These are phyloP conservation scores for Aspergillus vadensis DNA, from an alignment of 2,329 filamentous ascomycete species.

Conservation along the genomic window DNA sequence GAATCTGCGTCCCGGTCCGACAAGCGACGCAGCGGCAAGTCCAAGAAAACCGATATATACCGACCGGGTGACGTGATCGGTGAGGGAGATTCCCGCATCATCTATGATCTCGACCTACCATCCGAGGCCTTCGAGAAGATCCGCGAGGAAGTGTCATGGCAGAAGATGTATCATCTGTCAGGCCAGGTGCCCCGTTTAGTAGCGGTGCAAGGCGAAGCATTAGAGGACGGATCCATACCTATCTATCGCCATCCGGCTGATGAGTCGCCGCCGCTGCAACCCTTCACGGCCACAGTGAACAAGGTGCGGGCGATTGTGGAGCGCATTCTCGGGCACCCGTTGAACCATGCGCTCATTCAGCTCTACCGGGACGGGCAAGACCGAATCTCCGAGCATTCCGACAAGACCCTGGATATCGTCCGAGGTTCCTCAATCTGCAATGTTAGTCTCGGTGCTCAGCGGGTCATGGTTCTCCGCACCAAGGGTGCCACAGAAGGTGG, in stretches of 20 bases:
- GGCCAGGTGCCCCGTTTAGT: constrained; percentile 90
- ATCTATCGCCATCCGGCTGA: constrained; percentile 96
- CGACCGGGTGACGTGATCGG: constrained; percentile 63
- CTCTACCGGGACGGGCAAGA: constrained; percentile 87
- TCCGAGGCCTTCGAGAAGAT: constrained; percentile 67
- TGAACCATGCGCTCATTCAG: constrained; percentile 94
- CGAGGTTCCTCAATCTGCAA: constrained; percentile 84
- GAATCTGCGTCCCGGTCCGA: constrained; percentile 15
- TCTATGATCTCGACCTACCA: constrained; percentile 67
- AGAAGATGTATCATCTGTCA: constrained; percentile 88
- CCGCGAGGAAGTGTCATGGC: constrained; percentile 77
- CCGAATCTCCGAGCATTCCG: constrained; percentile 93
- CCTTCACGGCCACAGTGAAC: constrained; percentile 74
- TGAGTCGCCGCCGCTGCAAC: constrained; percentile 73
- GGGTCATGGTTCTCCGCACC: constrained; percentile 85
- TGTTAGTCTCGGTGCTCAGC: constrained; percentile 86
- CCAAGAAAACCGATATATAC: constrained; percentile 32
- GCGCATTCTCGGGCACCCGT: constrained; percentile 69
- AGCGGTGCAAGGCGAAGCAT: constrained; percentile 77
- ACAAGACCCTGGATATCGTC: constrained; percentile 92
- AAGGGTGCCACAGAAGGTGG: constrained; percentile 46
- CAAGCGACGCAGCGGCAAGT: constrained; percentile 25
- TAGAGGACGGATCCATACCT: constrained; percentile 69
- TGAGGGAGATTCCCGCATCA: constrained; percentile 77
- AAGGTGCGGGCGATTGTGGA: constrained; percentile 70